Percentiles rank a stretch among this genome's conserved stretches.
Conservation (phyloP, 305 asterid species). For the Galium porrigens region DNA sequence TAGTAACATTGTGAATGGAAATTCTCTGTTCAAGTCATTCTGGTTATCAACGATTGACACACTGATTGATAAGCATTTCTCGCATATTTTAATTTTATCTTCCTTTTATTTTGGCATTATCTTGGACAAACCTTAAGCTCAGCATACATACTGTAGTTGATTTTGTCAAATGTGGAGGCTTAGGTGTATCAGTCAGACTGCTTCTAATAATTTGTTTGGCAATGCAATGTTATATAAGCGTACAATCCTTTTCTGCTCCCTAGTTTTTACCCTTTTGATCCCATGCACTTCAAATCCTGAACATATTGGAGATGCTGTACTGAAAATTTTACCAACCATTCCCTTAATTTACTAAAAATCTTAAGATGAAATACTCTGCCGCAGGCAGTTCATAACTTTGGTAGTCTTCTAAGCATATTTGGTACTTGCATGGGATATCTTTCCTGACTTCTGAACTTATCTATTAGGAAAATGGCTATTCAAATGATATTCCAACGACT, state of each 20-base stretch:
- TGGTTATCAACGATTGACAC: background rate
- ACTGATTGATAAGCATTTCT: background rate
- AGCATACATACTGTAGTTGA: background rate
- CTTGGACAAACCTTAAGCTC: background rate
- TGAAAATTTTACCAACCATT: background rate
- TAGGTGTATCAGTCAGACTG: background rate
- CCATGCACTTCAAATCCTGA: slow-evolving; percentile 2
- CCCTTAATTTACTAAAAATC: too few relatives aligned
- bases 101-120: background rate
- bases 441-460: slow-evolving; percentile 7
- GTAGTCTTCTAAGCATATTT: background rate
- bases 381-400: background rate
- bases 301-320: background rate
- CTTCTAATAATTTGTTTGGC: background rate
- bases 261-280: background rate
- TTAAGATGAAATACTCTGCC: background rate
- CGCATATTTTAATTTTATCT: background rate
- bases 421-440: background rate
- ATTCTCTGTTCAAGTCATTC: background rate
- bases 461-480: slow-evolving; percentile 67
- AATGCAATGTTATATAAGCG: background rate
- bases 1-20: background rate
- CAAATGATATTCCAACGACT: slow-evolving; percentile 89
- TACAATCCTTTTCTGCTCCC: background rate
- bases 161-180: background rate